These are phyloP conservation scores for Acephala macrosclerotiorum DNA, from an alignment of 2,329 filamentous ascomycete species.

Conservation along the genomic window DNA sequence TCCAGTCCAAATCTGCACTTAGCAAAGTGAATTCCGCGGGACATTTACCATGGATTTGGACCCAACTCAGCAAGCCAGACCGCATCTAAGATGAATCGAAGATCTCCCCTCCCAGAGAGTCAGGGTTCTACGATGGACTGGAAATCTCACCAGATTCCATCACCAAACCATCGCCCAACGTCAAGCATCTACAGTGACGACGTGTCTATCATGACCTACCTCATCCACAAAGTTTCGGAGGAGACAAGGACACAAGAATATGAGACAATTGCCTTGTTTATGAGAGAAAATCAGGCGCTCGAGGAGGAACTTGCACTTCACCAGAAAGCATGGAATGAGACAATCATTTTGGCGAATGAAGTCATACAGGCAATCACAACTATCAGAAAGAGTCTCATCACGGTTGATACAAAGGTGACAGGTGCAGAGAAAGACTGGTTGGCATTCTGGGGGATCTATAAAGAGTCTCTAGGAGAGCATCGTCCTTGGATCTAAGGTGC, in stretches of 20 bases:
- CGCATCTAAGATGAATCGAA: constrained; percentile 3
- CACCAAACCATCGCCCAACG: constrained; percentile 19
- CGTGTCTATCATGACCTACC: constrained; percentile 23
- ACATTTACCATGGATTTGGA: constrained; percentile 12
- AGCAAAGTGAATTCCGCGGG: neutral
- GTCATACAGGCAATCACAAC: constrained; percentile 21
- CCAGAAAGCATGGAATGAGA: constrained; percentile 19
- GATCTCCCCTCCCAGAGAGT: neutral
- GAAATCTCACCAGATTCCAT: constrained; percentile 13
- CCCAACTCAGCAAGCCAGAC: constrained; percentile 2
- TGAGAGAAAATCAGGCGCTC: constrained; percentile 28
- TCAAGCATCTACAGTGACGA: constrained; percentile 31
- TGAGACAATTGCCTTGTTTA: constrained; percentile 26
- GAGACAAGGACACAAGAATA: constrained; percentile 27
- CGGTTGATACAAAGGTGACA: constrained; percentile 20
- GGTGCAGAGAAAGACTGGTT: constrained; percentile 29
- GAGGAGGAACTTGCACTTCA: constrained; percentile 26
- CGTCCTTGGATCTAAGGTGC: constrained; percentile 24
- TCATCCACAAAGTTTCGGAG: constrained; percentile 27
- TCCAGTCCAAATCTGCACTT: constrained; percentile 10
- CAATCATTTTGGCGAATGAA: constrained; percentile 28
- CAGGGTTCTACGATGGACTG: constrained; percentile 11
- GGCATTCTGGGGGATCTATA: constrained; percentile 32
- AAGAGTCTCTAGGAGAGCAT: constrained; percentile 26
- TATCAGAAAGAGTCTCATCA: constrained; percentile 26